These are phyloP conservation scores for Davidsoniella virescens DNA, from an alignment of 2,329 filamentous ascomycete genomes.

Conservation along the genomic window DNA sequence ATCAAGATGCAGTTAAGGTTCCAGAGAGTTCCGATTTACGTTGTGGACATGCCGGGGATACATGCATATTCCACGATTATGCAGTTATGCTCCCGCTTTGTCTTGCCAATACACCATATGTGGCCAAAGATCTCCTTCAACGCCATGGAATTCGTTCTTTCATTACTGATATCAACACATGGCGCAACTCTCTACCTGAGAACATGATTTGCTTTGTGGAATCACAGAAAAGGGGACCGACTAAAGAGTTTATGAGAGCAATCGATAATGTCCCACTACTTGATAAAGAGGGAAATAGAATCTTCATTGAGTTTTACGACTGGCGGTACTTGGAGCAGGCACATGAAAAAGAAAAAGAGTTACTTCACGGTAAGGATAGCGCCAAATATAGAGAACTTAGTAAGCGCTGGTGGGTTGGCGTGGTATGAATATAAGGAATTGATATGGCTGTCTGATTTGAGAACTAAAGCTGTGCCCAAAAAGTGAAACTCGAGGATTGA, in stretches of 20 bases:
- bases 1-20: too few relatives aligned
- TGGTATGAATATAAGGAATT: slow-evolving; percentile 20
- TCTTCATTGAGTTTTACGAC: slow-evolving; percentile 29
- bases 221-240: slow-evolving; percentile 19
- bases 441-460: too few relatives aligned
- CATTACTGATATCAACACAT: slow-evolving; percentile 22
- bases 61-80: slow-evolving; percentile 24
- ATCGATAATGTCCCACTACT: slow-evolving; percentile 20
- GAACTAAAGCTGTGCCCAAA: too few relatives aligned
- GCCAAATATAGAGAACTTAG: slow-evolving; percentile 25
- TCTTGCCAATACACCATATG: slow-evolving; percentile 22
- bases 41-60: slow-evolving; percentile 14
- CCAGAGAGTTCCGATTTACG: too few relatives aligned
- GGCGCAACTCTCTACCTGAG: slow-evolving; percentile 16
- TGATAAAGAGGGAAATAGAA: slow-evolving; percentile 18
- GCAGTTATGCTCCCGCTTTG: slow-evolving; percentile 27
- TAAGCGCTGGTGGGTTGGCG: slow-evolving; percentile 28
- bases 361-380: slow-evolving; percentile 19
- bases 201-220: slow-evolving; percentile 24
- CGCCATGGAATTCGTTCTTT: slow-evolving; percentile 26
- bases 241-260: slow-evolving; percentile 19
- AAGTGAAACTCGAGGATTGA: too few relatives aligned
- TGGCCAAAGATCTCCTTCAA: slow-evolving; percentile 24
- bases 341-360: slow-evolving; percentile 23
- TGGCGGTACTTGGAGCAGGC: slow-evolving; percentile 30